Base-by-base conservation (phyloP, 495 filamentous ascomycete genomes). In the Sordaria brevicollis region DNA sequence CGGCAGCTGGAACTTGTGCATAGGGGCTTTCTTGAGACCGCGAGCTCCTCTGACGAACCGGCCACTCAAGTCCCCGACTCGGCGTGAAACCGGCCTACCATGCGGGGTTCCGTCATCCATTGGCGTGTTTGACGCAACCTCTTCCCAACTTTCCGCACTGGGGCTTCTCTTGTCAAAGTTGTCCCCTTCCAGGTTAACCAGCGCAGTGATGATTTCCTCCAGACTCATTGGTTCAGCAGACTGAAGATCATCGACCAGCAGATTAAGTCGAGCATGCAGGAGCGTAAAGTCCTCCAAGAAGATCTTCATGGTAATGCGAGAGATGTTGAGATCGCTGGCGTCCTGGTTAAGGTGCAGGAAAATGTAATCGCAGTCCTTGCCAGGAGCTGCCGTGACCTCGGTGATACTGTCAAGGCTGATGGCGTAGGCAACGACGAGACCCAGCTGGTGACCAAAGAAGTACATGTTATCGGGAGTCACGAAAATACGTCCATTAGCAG, bases 401-500 rank as follows among this genome's bases (percentile, higher is more conserved):
- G 86, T 86, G 70, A 98, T 91, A 68, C 81, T 87, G n/a, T 87
- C 84, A 57, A 99, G 83, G 38, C 85, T 86, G 37, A 92, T 86
- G 21, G 86, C 86, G 37, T 92, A 92, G 2, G 92, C 93, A 65
- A 97, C 83, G 0, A 97, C 92, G 34, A 99, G 84, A n/a, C 95
- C 95, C 74, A 96, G 86, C 73, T 97, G 90, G 76, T 98, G 89
- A 67, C 93, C 96, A 81, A 97, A 99, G 77, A 99, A 99, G 75
- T 96, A 97, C 71, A 98, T 87, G 37, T 93, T 89, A 66, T 87
- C 87, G 4, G 88, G 85, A 1, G 96, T 98, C 62, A 97, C 89
- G 77, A 94, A 99, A 25, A 93, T 90, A 68, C 95, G 85, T 0
- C 95, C 96, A 54, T 94, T 83, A 9, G 82, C 81, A 43, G 81